Conservation (phyloP, 2,329 filamentous ascomycete species). For the Colletotrichum trifolii region DNA sequence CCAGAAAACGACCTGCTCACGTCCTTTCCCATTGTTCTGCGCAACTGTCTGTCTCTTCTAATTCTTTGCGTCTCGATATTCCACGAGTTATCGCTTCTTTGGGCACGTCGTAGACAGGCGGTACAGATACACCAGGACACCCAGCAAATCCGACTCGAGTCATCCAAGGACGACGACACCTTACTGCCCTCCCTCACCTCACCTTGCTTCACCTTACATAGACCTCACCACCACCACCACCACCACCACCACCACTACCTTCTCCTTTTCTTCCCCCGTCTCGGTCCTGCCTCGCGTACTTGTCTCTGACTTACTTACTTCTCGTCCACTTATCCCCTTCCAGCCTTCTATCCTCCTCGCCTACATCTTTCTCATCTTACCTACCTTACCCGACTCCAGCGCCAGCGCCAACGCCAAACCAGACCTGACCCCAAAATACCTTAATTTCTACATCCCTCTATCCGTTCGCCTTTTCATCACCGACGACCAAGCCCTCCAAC, state of each 20-base stretch:
- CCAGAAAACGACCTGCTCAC: background rate
- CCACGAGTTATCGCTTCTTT: too few species aligned
- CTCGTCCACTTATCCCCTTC: background rate
- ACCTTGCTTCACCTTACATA: background rate
- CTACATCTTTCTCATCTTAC: background rate
- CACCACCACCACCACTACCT: constrained; percentile 5
- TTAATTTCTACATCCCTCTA: constrained; percentile 17
- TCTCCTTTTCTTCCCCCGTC: background rate
- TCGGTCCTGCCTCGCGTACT: constrained; percentile 3
- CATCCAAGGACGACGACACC: too few species aligned
- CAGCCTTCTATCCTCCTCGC: background rate
- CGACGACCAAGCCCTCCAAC: too few species aligned
- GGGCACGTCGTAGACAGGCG: too few species aligned
- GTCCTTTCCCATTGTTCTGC: too few species aligned
- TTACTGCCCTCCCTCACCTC: background rate
- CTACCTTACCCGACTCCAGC: constrained; percentile 1
- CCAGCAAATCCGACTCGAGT: too few species aligned
- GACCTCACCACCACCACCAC: too few species aligned
- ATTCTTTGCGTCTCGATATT: too few species aligned
- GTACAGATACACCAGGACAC: too few species aligned
- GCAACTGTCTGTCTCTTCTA: too few species aligned
- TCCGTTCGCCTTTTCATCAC: too few species aligned
- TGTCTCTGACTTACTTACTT: constrained; percentile 4
- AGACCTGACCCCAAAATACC: background rate
- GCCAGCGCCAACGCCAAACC: constrained; percentile 1